Base-by-base conservation (phyloP, 441 rosid genomes). In the Theobroma grandiflorum region DNA sequence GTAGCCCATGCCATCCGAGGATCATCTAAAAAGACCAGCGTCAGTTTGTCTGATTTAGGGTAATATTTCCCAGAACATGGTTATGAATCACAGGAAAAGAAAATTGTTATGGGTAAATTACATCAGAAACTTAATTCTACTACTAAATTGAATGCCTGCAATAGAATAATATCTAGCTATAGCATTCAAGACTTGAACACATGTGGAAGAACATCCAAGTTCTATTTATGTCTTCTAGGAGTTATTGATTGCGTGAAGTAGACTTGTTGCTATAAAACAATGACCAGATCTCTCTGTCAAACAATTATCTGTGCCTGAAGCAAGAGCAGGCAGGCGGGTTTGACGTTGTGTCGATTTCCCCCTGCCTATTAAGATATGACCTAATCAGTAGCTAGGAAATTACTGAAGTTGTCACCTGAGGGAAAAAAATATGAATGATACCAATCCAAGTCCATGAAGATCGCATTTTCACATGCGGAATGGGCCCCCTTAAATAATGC, bases 401-500 rank as follows among this genome's bases (percentile, higher is more conserved):
- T 49, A 31, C 26, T 47, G 38, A 69, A 47, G 58, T 26, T 69
- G 72, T 70, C 58, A 69, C 55, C 55, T 26, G 55, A 69, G 2
- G 53, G 35, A 9, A 38, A 40, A 12, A 6, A 22, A 20, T 22
- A 45, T 14, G 57, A 70, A 45, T 14, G 40, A 3, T 69, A 47
- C 3, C 38, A 7, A 69, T 40, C 26, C 6, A 18, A 33, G 43
- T 52, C 31, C 4, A 72, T 52, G 75, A 52, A 71, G 18, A 72
- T 72, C 35, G 47, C 75, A 10, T 52, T 72, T 52, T 72, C 75
- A 72, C 71, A 62, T 22, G 58, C 49, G 64, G 58, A 49, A 33
- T 45, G 70, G 22, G 20, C 8, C 59, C 22, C 47, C 37, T 47
- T 11, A 42, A 53, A 9, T 57, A 55, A 67, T 26, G 77, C 42